Evolutionary conservation across 75 land plant species (phyloP), one percentile per base, ranked within the genome.

Genomic region (Isoetes taiwanensis): DNA sequence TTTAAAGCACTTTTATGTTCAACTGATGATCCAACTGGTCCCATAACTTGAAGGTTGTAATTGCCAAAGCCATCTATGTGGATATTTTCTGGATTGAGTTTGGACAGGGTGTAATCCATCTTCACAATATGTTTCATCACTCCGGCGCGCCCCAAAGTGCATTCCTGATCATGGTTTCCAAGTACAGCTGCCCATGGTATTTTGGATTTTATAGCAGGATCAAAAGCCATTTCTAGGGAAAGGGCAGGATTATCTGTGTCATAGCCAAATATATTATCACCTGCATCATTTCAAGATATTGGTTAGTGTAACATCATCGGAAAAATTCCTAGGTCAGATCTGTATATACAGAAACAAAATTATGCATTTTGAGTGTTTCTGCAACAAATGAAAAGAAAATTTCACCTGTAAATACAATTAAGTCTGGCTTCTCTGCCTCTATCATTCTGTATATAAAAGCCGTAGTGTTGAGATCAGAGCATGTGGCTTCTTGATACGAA

Each of bases 141-240:
- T 0, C 61, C 72, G 30, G 67, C 58, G 28, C 90, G 68, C 2
- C 78, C 72, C 4, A 89, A 58, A 20, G 76, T 66, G 5, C 66
- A 64, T 42, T 89, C 81, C 42, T 81, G 85, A 67, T 89, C 86
- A 46, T 89, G 96, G 78, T 89, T 89, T 1, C 96, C 96, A 2
- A 89, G 64, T 11, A 89, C 79, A 5, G 90, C 89, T 0, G 76
- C 85, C 89, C 95, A 84, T 25, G 95, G 95, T 12, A 81, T 72
- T 34, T 67, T 69, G 2, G 89, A 60, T 2, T 54, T 48, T 3
- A 88, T 61, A 3, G 85, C 84, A 1, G 82, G 73, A 0, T 82
- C 88, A 68, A 88, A 88, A 2, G 82, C 80, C 25, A 75, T 79
- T 14, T 78, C 42, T 50, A 85, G 33, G 28, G 95, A 88, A 31